Evolutionary conservation across 2,329 filamentous ascomycete species (phyloP).

Genomic region (Fusarium tupiense): DNA sequence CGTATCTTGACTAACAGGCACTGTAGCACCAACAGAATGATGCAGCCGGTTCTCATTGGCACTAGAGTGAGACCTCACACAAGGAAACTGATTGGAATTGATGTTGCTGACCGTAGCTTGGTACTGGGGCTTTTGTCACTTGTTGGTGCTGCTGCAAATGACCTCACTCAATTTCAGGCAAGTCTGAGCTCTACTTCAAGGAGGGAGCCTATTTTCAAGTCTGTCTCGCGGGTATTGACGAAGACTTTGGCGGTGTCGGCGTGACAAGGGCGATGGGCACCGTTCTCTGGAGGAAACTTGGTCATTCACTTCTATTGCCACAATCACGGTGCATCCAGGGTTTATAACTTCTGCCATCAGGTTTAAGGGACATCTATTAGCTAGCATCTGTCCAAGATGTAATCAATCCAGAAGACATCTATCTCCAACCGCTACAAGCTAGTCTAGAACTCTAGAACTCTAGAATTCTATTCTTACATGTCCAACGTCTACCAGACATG

Average conservation of each 20-base stretch:
- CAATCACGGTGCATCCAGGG: not conserved
- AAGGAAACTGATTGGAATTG: accelerated
- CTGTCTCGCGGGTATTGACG: not conserved
- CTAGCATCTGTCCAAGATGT: not conserved
- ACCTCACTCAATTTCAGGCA: not conserved
- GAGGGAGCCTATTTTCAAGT: accelerated
- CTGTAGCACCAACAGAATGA: no score
- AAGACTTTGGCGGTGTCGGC: not conserved
- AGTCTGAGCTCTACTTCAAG: not conserved
- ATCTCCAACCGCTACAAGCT: not conserved
- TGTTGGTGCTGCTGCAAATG: not conserved
- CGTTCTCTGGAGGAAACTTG: not conserved
- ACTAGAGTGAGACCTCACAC: no score
- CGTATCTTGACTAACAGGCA: no score
- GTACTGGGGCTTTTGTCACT: not conserved
- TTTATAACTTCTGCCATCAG: accelerated
- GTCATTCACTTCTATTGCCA: accelerated
- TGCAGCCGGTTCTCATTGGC: no score
- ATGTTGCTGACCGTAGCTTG: not conserved
- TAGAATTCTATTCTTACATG: not conserved
- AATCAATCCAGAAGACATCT: not conserved
- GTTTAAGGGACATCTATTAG: not conserved
- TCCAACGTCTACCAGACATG: not conserved
- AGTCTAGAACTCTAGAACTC: not conserved
- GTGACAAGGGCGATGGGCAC: accelerated